phyloP scores from a whole-genome alignment of 2,329 filamentous ascomycete genomes.

The Onygenales sp. region DNA sequence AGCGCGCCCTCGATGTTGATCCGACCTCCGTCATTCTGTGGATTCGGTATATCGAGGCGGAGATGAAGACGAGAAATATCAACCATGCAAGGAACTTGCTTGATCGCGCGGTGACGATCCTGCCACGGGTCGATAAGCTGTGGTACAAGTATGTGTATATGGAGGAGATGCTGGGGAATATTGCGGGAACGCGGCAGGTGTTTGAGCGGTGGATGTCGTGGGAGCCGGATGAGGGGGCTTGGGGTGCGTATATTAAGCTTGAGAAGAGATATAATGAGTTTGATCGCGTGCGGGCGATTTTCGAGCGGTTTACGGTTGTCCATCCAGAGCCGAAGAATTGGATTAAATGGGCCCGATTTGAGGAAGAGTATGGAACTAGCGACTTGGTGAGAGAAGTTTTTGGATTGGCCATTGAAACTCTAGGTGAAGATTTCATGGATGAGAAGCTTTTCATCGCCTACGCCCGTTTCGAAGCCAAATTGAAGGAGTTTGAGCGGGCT shows the following conservation, averaged over 20 bases:
- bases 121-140: conserved; percentile 86
- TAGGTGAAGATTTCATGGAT: conserved; percentile 92
- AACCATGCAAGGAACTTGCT: conserved; percentile 92
- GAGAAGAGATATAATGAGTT: conserved; percentile 93
- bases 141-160: conserved; percentile 99
- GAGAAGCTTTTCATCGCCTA: conserved; percentile 94
- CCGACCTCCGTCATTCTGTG: conserved; percentile 77
- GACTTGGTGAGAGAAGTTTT: conserved; percentile 90
- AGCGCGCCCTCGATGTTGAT: conserved; percentile 86
- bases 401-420: conserved; percentile 72
- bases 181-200: conserved; percentile 82
- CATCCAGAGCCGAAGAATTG: conserved; percentile 93
- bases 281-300: conserved; percentile 81
- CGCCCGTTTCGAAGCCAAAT: conserved; percentile 84
- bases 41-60: conserved; percentile 89
- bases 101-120: conserved; percentile 84
- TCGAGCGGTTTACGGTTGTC: conserved; percentile 79
- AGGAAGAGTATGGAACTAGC: conserved; percentile 88
- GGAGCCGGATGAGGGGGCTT: conserved; percentile 93
- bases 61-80: conserved; percentile 93
- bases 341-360: conserved; percentile 98
- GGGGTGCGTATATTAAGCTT: conserved; percentile 92
- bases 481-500: conserved; percentile 91
- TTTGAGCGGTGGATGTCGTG: conserved; percentile 98
- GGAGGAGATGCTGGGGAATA: conserved; percentile 94